These are phyloP conservation scores for Neurospora sp. DNA, from an alignment of 495 filamentous ascomycete species.

Conservation along the genomic window DNA sequence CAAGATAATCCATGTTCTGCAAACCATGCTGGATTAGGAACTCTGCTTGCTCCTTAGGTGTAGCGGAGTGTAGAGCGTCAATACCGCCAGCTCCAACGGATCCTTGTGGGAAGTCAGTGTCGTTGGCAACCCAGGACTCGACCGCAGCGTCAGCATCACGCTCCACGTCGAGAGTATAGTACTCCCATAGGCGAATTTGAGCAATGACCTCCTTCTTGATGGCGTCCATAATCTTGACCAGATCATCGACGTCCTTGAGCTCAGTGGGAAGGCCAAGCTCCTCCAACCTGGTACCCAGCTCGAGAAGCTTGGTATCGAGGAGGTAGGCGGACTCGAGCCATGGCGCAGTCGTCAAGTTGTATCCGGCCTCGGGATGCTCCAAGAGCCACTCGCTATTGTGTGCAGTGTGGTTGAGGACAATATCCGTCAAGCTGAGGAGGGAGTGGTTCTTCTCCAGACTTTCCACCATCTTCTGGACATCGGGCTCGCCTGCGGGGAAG, in stretches of 20 bases:
- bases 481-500: constrained; percentile 81
- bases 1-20: constrained; percentile 56
- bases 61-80: constrained; percentile 31
- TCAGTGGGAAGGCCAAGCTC: constrained; percentile 62
- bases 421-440: constrained; percentile 83
- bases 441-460: constrained; percentile 80
- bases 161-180: constrained; percentile 74
- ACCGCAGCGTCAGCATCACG: constrained; percentile 57
- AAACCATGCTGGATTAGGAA: constrained; percentile 49
- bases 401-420: constrained; percentile 97
- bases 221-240: constrained; percentile 75
- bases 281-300: constrained; percentile 61
- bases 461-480: constrained; percentile 63
- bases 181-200: constrained; percentile 80
- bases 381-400: constrained; percentile 91
- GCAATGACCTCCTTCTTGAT: constrained; percentile 72
- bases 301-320: constrained; percentile 72
- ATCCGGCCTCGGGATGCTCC: constrained; percentile 91
- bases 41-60: constrained; percentile 40
- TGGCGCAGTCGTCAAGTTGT: constrained; percentile 86
- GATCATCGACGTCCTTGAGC: constrained; percentile 58
- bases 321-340: constrained; percentile 85
- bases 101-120: constrained; percentile 35
- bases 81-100: constrained; percentile 33
- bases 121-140: constrained; percentile 56